Evolutionary conservation across 495 filamentous ascomycete species (phyloP).

Genomic region (Penicillium bialowiezense): DNA sequence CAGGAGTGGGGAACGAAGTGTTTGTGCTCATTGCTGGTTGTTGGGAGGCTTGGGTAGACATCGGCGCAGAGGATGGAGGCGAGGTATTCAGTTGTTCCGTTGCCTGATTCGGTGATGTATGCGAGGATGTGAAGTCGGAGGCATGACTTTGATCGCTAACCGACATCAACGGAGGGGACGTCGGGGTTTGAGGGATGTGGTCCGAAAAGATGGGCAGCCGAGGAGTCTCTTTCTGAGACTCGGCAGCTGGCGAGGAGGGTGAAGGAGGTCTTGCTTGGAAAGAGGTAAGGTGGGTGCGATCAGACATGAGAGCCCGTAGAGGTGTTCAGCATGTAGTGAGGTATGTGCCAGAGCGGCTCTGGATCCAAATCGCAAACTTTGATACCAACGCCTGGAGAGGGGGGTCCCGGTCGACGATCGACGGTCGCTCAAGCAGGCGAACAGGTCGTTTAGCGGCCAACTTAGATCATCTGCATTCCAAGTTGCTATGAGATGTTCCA

Average conservation of each 20-base stretch:
- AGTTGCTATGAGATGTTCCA: slow-evolving; percentile 13
- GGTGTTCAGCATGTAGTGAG: slow-evolving; percentile 9
- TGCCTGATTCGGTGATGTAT: slow-evolving; percentile 46
- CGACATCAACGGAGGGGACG: slow-evolving; percentile 54
- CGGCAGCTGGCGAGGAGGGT: slow-evolving; percentile 42
- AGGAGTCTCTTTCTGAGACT: slow-evolving; percentile 37
- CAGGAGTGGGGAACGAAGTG: slow-evolving; percentile 46
- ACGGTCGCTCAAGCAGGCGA: slow-evolving; percentile 42
- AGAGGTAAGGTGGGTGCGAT: slow-evolving; percentile 36
- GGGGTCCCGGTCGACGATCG: slow-evolving; percentile 30
- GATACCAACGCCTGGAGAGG: slow-evolving; percentile 24
- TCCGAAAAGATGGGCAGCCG: slow-evolving; percentile 31
- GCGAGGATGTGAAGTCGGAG: slow-evolving; percentile 43
- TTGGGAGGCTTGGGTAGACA: slow-evolving; percentile 47
- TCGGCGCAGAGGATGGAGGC: slow-evolving; percentile 44
- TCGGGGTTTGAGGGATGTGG: slow-evolving; percentile 43
- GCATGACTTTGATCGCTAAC: slow-evolving; percentile 49
- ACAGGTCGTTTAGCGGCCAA: slow-evolving; percentile 36
- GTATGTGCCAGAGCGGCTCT: slow-evolving; percentile 10
- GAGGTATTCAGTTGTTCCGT: slow-evolving; percentile 41
- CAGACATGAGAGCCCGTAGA: slow-evolving; percentile 39
- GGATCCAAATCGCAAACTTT: slow-evolving; percentile 20
- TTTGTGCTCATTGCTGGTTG: slow-evolving; percentile 40
- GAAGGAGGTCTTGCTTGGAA: slow-evolving; percentile 43
- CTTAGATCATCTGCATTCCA: slow-evolving; percentile 44